These are phyloP conservation scores for Elsinoe ampelina DNA, from an alignment of 2,329 filamentous ascomycete species.

Conservation along the genomic window DNA sequence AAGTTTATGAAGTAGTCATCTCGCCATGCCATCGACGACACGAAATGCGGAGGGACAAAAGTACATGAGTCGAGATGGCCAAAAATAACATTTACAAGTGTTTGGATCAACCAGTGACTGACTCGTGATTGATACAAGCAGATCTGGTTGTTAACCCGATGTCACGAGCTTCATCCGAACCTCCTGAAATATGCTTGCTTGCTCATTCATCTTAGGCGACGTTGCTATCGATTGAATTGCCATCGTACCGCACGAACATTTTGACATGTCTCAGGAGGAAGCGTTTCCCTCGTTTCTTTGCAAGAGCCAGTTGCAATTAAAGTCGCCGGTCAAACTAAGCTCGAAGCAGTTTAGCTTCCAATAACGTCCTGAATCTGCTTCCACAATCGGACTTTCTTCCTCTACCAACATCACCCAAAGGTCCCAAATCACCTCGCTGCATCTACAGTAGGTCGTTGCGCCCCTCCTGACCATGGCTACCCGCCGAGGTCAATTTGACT, in stretches of 20 bases:
- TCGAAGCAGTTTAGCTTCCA: neutral
- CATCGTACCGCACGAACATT: neutral
- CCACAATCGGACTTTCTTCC: slow-evolving; percentile 3
- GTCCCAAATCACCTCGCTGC: neutral
- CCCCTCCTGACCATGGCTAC: neutral
- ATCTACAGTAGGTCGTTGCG: neutral
- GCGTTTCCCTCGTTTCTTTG: neutral
- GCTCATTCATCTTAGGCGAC: neutral
- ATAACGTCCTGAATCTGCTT: neutral
- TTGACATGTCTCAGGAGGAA: neutral
- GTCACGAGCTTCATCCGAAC: neutral
- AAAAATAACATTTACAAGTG: neutral
- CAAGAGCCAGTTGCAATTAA: neutral
- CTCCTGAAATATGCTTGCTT: neutral
- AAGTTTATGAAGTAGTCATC: slow-evolving; percentile 44
- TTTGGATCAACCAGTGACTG: neutral
- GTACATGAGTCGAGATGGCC: neutral
- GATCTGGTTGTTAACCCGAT: neutral
- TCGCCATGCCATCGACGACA: neutral
- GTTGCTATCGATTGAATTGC: neutral
- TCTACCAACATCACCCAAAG: neutral
- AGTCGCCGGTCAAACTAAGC: neutral
- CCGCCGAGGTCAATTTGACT: neutral
- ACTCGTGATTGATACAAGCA: neutral
- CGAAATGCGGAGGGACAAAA: neutral